A percentile compares a stretch with the other conserved stretches of the same genome.
Evolutionary conservation across 352 stramenopile genomes (phyloP).

Genomic region (Pythium grandisporangium): DNA sequence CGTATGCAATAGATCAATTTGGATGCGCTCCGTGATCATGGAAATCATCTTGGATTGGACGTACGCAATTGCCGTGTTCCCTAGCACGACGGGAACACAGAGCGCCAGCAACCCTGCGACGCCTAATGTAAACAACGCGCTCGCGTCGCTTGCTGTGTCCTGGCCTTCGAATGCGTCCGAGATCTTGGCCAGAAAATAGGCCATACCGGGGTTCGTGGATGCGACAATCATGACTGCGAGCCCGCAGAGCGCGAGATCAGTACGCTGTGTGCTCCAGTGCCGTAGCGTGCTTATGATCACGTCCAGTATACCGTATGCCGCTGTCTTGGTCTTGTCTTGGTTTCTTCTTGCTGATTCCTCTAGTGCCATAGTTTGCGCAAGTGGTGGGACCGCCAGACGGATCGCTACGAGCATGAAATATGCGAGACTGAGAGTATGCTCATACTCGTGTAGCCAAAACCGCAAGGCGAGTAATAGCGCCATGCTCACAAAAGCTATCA

Average conservation of each 20-base stretch:
- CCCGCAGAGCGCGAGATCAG: slow-evolving; percentile 61
- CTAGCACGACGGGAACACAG: slow-evolving; percentile 77
- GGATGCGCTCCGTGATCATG: slow-evolving; percentile 74
- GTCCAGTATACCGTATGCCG: slow-evolving; percentile 71
- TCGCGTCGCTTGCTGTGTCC: slow-evolving; percentile 16
- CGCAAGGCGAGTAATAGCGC: too few species aligned
- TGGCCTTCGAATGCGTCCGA: slow-evolving; percentile 61
- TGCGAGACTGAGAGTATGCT: slow-evolving; percentile 62
- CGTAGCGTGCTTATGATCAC: slow-evolving; percentile 70
- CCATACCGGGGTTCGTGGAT: slow-evolving; percentile 65
- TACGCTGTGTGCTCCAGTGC: slow-evolving; percentile 81
- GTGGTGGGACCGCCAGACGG: slow-evolving; percentile 77
- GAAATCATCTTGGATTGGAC: slow-evolving; percentile 90
- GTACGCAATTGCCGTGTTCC: slow-evolving; percentile 78
- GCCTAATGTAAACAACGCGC: slow-evolving; percentile 49
- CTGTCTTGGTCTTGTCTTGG: slow-evolving; percentile 73
- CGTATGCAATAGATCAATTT: slow-evolving; percentile 64
- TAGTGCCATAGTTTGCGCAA: slow-evolving; percentile 71
- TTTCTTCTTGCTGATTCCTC: slow-evolving; percentile 88
- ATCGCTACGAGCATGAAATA: slow-evolving; percentile 62
- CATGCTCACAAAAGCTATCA: too few species aligned
- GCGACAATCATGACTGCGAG: slow-evolving; percentile 79
- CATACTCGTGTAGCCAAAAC: slow-evolving; percentile 39
- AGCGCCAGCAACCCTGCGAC: slow-evolving; percentile 65
- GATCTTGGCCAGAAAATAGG: slow-evolving; percentile 65